Evolutionary conservation across 768 basidiomycete genomes (phyloP), one percentile per base, ranked within the genome.

Genomic region (Podaxis sp.): DNA sequence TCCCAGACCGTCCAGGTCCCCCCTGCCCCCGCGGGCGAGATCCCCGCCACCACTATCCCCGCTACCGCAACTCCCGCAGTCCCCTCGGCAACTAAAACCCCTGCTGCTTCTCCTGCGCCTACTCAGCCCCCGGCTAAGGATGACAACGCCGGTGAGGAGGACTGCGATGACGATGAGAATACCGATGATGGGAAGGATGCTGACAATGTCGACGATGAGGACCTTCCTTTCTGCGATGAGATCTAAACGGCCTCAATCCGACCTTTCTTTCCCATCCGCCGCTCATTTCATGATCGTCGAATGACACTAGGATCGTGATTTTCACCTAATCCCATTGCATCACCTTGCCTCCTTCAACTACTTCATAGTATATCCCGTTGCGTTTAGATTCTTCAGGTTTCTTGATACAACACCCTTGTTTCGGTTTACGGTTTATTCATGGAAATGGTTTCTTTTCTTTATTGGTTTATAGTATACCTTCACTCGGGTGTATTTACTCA

Each of bases 141-240:
- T 46, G 56, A 64, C 9, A 25, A 41, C n/a, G 59, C 72, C 59
- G 46, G 57, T 13, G 49, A 37, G 55, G 70, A 71, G 29, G 70
- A 72, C 61, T 57, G 63, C 24, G 66, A 62, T 11, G 66, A 65
- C 15, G 64, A 66, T 4, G 27, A 27, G 4, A 3, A 7, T 5
- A 36, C 37, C n/a, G 59, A 73, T 59, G 51, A 58, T 17, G 43
- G 24, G 55, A 69, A 71, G 29, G 70, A 71, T 57, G 57, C 61
- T 22, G 66, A 63, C 11, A 63, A 64, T 17, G 64, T 64, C 1
- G 76, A 77, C 41, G 79, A 79, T 56, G 77, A 78, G 7, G 75
- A 79, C 66, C 69, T 84, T 15, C 82, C 82, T 47, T 85, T 64
- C 67, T 86, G 85, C 71, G 82, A 85, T 65, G 79, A 84, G 75